These are phyloP conservation scores for Eustoma russellianum DNA, from an alignment of 257 asterid genomes.

Conservation along the genomic window DNA sequence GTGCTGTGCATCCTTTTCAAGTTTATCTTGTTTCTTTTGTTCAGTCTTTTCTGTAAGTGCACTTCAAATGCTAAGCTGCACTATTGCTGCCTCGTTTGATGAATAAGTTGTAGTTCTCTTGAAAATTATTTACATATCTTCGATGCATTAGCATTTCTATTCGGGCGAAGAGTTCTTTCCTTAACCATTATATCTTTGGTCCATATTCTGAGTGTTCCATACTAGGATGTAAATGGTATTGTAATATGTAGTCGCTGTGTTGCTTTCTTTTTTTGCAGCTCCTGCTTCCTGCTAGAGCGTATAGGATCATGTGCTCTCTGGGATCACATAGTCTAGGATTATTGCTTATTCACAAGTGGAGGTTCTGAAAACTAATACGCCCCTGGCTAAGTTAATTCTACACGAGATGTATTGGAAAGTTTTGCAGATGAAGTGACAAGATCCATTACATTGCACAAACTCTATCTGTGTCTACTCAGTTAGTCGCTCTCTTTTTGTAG, in stretches of 20 bases:
- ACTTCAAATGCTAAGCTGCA: conserved; percentile 4
- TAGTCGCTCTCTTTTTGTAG: too few species aligned
- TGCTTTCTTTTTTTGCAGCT: not conserved
- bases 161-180: too few species aligned
- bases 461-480: not conserved
- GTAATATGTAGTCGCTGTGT: too few species aligned
- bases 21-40: conserved; percentile 9
- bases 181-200: not conserved
- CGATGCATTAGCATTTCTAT: too few species aligned
- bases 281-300: not conserved
- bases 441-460: not conserved
- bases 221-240: not conserved
- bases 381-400: not conserved
- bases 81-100: conserved; percentile 10
- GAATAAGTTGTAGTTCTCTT: conserved; percentile 11
- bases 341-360: not conserved
- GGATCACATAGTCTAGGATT: not conserved
- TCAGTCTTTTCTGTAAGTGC: not conserved
- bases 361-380: not conserved
- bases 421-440: not conserved
- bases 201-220: not conserved
- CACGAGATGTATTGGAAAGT: not conserved
- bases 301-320: not conserved
- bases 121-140: not conserved
- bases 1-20: conserved; percentile 9